Conservation (phyloP, 1,139 yeast genomes). For the Dujonia santamariae region DNA sequence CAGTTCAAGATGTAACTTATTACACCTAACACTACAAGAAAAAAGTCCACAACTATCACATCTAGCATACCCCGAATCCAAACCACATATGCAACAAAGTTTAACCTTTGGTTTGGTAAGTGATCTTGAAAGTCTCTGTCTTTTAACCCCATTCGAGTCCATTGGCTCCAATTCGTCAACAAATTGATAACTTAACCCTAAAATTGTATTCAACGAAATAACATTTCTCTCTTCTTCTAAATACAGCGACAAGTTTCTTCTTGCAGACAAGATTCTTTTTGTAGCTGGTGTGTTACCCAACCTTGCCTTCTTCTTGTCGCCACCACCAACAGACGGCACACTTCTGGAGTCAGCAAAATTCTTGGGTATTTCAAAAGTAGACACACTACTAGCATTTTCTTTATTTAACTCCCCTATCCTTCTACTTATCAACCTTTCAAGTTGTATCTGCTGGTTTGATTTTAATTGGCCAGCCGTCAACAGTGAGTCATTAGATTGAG, state of each 20-base stretch:
- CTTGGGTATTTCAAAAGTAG: conserved; percentile 41
- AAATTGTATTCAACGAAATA: conserved; percentile 40
- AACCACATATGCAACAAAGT: conserved; percentile 45
- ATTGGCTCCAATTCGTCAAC: conserved; percentile 30
- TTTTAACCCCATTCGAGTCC: conserved; percentile 14
- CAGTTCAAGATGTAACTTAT: conserved; percentile 41
- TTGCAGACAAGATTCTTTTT: conserved; percentile 41
- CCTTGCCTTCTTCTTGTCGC: conserved; percentile 25
- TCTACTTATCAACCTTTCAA: conserved; percentile 39
- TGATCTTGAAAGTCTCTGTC: conserved; percentile 11
- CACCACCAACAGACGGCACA: no score
- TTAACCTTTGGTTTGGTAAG: conserved; percentile 33
- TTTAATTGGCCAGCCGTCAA: conserved; percentile 32
- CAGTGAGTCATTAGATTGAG: conserved; percentile 29
- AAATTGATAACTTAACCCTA: conserved; percentile 40
- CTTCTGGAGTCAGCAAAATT: conserved; percentile 36
- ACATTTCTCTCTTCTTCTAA: conserved; percentile 48
- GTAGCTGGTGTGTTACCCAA: conserved; percentile 47
- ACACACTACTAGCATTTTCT: conserved; percentile 23
- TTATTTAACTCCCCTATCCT: conserved; percentile 35
- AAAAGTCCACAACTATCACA: conserved; percentile 42
- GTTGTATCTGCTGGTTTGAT: conserved; percentile 42
- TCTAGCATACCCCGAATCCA: conserved; percentile 35
- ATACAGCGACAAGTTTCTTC: conserved; percentile 44
- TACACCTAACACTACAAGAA: conserved; percentile 42